Conservation (phyloP, 192 early-diverging fungal species). For the Linnemannia schmuckeri region DNA sequence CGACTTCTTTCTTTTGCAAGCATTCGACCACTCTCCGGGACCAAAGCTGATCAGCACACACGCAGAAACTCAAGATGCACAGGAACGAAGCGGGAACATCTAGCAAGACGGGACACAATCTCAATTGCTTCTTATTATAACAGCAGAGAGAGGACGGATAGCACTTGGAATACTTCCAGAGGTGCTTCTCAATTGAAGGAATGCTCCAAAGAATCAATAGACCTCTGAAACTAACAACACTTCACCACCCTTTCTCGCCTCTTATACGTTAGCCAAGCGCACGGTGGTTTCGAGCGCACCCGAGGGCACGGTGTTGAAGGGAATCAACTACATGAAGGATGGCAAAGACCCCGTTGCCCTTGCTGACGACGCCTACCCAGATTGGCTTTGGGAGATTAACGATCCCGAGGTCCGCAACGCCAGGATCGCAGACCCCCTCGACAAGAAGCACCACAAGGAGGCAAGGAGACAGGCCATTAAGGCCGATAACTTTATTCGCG, state of each 20-base stretch:
- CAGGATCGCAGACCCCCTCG: slow-evolving; percentile 61
- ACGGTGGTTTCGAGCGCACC: slow-evolving; percentile 65
- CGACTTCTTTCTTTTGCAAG: too few relatives aligned
- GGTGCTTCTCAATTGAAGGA: neutral
- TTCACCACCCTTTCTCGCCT: neutral
- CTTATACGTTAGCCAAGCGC: slow-evolving; percentile 41
- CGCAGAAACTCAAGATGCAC: neutral
- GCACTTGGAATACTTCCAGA: too few relatives aligned
- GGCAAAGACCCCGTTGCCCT: slow-evolving; percentile 88
- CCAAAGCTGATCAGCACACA: slow-evolving; percentile 1
- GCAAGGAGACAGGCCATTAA: slow-evolving; percentile 74
- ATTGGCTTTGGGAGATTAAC: slow-evolving; percentile 93
- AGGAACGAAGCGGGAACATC: neutral
- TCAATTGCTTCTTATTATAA: too few relatives aligned
- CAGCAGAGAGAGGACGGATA: too few relatives aligned
- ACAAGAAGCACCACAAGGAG: slow-evolving; percentile 72
- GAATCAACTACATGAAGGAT: slow-evolving; percentile 87
- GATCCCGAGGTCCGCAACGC: slow-evolving; percentile 67
- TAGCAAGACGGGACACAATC: too few relatives aligned
- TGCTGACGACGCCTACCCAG: slow-evolving; percentile 89
- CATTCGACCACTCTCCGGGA: neutral
- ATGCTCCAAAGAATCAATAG: neutral
- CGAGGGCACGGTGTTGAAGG: slow-evolving; percentile 87
- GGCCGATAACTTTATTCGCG: slow-evolving; percentile 81
- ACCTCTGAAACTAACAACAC: neutral